Percentiles rank a stretch among this genome's conserved stretches.
These are phyloP conservation scores for Chaetomium sp. DNA, from an alignment of 2,329 filamentous ascomycete species.

Conservation along the genomic window DNA sequence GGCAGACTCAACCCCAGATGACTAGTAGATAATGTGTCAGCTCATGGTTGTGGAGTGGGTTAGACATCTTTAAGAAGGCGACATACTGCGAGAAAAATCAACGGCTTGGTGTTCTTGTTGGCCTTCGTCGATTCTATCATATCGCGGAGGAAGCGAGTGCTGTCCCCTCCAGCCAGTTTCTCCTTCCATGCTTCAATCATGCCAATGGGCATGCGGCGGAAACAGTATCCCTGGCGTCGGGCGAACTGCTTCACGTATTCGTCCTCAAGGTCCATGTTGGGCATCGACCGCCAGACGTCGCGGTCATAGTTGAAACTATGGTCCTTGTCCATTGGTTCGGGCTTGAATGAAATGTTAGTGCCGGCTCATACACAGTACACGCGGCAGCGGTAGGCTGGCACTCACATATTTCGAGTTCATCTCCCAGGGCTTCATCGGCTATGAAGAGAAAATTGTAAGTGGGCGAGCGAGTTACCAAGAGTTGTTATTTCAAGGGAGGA, in stretches of 20 bases:
- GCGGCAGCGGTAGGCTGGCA: neutral
- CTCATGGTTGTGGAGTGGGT: neutral
- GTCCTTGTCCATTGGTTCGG: neutral
- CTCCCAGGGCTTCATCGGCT: neutral
- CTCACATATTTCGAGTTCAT: constrained; percentile 1
- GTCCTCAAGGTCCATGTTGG: neutral
- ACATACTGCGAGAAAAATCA: constrained; percentile 5
- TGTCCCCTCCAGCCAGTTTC: neutral
- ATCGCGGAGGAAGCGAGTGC: neutral
- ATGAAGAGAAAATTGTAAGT: too few relatives aligned
- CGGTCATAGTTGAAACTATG: constrained; percentile 7
- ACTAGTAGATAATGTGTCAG: neutral
- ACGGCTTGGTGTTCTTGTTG: neutral
- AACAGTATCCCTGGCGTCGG: neutral
- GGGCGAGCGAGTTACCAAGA: too few relatives aligned
- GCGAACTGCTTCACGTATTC: neutral
- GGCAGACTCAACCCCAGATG: neutral
- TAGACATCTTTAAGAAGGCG: neutral
- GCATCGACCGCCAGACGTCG: neutral
- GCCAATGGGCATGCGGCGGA: neutral
- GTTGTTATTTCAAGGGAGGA: neutral
- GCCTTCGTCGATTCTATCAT: neutral
- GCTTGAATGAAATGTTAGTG: constrained; percentile 2
- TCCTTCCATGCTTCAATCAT: neutral
- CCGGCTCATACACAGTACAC: neutral